Evolutionary conservation across 2,329 filamentous ascomycete genomes (phyloP).

Genomic region (Purpureocillium lavendulum): DNA sequence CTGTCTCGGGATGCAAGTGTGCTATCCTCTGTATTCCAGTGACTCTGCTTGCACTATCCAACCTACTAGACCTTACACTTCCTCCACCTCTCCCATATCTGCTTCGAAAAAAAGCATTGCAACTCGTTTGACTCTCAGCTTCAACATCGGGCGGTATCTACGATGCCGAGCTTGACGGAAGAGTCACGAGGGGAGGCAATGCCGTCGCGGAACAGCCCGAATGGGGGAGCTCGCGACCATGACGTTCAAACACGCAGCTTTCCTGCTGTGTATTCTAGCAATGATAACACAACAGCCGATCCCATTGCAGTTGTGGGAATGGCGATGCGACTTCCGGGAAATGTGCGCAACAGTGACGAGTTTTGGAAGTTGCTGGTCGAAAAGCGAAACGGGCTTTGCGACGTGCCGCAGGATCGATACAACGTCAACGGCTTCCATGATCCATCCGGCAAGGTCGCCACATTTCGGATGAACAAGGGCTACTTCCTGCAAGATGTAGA

Average conservation of each 20-base stretch:
- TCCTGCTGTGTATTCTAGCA: not conserved
- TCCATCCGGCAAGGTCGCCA: not conserved
- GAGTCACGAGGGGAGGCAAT: not conserved
- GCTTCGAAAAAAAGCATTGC: no score
- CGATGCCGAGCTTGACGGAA: not conserved
- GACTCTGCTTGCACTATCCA: no score
- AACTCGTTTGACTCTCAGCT: no score
- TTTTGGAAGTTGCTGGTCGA: slow-evolving; percentile 24
- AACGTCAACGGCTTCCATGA: slow-evolving; percentile 12
- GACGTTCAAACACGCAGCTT: not conserved
- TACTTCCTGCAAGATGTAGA: slow-evolving; percentile 18
- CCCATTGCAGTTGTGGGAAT: slow-evolving; percentile 25
- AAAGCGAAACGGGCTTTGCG: slow-evolving; percentile 13
- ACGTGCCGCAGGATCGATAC: slow-evolving; percentile 18
- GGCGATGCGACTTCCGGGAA: slow-evolving; percentile 21
- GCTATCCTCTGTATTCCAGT: no score
- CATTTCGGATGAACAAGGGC: slow-evolving; percentile 5
- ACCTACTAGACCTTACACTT: no score
- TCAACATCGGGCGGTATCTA: not conserved
- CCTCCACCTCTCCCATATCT: no score
- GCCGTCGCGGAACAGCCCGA: no score
- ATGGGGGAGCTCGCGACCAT: not conserved
- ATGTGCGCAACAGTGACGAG: slow-evolving; percentile 12
- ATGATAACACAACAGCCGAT: not conserved
- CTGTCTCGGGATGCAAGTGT: no score